Base-by-base conservation (phyloP, 345 rosid species). In the Clarkia xantiana region DNA sequence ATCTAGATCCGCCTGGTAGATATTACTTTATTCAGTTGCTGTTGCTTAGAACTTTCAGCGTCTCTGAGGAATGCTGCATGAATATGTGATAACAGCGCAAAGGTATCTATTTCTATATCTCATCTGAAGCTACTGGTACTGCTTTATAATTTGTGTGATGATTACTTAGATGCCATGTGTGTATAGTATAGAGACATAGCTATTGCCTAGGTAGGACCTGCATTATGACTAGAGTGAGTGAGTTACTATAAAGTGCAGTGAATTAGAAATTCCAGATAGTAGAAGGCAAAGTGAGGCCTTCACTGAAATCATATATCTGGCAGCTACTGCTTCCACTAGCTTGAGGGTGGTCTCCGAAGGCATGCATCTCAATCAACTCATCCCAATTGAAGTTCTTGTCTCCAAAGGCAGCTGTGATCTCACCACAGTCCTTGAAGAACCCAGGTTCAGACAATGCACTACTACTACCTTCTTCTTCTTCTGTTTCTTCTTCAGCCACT, bases 361-460 rank as follows among this genome's bases (percentile, higher is more conserved):
- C 71, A 44, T 76, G 78, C 86, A 80, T 71, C 53, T 73, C 95
- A 22, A 70, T 69, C 49, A 76, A 45, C 6, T 76, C 58, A 63
- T 85, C 95, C 97, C 94, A 89, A 34, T 68, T 79, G 70, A 82
- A 65, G 62, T 60, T 72, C 65, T 62, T 74, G 46, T 67, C 79
- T 39, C 52, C 66, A 29, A 76, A 57, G 34, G 67, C 56, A 14
- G 19, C 58, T 16, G 25, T 22, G 25, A 71, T 55, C 11, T 74
- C 77, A 10, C 74, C 64, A 3, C 71, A 63, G 54, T 78, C 74
- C 62, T 52, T 53, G 20, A 47, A 18, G 3, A 2, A 29, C 36
- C 36, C 36, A 2, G 36, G 8, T 29, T 29, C 36, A 29, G 36
- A 29, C 6, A 29, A 29, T 29, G 36, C 36, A 29, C 36, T 29